phyloP scores from a whole-genome alignment of 768 basidiomycete genomes.

The Leccinellum albellum region DNA sequence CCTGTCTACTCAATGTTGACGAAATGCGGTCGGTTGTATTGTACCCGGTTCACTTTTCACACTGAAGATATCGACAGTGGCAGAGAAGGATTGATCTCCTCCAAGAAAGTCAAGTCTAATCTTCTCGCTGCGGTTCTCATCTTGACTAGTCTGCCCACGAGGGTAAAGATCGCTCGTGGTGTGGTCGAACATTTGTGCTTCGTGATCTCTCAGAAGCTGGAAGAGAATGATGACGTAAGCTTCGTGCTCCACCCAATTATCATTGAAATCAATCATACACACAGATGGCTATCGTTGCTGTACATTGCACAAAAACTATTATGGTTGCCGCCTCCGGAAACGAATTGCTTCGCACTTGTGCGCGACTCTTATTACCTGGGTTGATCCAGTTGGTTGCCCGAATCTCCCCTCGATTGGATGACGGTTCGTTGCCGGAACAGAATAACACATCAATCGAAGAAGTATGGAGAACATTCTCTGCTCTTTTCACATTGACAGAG shows the following conservation, averaged over 20 bases:
- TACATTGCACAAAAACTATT: slow-evolving; percentile 87
- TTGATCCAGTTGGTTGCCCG: slow-evolving; percentile 78
- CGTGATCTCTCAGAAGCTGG: slow-evolving; percentile 75
- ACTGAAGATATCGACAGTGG: slow-evolving; percentile 47
- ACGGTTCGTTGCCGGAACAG: slow-evolving; percentile 51
- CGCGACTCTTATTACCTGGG: slow-evolving; percentile 69
- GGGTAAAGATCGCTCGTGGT: slow-evolving; percentile 62
- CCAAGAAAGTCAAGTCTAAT: slow-evolving; percentile 87
- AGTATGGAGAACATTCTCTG: slow-evolving; percentile 75
- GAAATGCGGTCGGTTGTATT: slow-evolving; percentile 72
- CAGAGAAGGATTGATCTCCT: slow-evolving; percentile 69
- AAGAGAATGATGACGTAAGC: slow-evolving; percentile 63
- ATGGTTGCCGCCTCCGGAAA: slow-evolving; percentile 69
- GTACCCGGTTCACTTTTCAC: neutral
- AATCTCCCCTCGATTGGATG: slow-evolving; percentile 58
- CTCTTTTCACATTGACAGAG: slow-evolving; percentile 52
- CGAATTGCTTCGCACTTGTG: slow-evolving; percentile 65
- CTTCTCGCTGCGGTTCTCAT: slow-evolving; percentile 82
- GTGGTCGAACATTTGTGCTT: slow-evolving; percentile 84
- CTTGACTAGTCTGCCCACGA: slow-evolving; percentile 70
- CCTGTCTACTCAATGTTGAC: slow-evolving; percentile 82
- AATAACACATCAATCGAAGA: slow-evolving; percentile 67
- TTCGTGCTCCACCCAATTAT: slow-evolving; percentile 8
- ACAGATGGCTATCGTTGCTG: slow-evolving; percentile 78
- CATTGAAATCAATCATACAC: slow-evolving; percentile 4